These are phyloP conservation scores for Cryptosporidium andersoni DNA, from an alignment of 169 alveolate genomes.

Conservation along the genomic window DNA sequence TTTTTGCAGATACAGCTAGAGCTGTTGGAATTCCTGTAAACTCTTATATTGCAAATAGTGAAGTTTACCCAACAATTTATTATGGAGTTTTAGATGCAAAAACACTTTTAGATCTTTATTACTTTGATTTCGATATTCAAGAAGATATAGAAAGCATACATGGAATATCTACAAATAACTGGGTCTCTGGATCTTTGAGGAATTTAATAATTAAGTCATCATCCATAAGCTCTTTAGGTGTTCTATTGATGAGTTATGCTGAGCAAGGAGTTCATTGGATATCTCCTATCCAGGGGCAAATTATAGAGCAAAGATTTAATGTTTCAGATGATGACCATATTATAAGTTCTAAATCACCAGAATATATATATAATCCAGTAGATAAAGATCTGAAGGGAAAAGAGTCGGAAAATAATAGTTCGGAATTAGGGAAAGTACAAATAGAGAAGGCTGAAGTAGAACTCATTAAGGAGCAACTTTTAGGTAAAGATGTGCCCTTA, in stretches of 20 bases:
- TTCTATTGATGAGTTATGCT: constrained; percentile 46
- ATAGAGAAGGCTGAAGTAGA: too few relatives aligned
- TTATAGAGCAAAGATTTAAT: too few relatives aligned
- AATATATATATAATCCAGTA: too few relatives aligned
- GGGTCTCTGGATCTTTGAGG: constrained; percentile 44
- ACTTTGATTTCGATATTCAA: constrained; percentile 35
- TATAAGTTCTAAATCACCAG: too few relatives aligned
- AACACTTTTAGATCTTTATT: constrained; percentile 26
- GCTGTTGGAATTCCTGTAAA: constrained; percentile 70
- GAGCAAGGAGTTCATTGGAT: constrained; percentile 14
- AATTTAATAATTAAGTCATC: constrained; percentile 23
- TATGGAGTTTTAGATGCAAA: constrained; percentile 34
- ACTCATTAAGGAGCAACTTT: too few relatives aligned
- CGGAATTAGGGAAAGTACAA: too few relatives aligned
- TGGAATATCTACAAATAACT: not conserved
- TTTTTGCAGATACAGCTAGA: constrained; percentile 68
- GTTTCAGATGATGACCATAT: too few relatives aligned
- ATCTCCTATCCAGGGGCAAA: too few relatives aligned
- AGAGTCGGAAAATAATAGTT: too few relatives aligned
- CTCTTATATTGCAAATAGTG: not conserved
- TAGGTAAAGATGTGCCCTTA: too few relatives aligned
- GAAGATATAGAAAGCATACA: too few relatives aligned
- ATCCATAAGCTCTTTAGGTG: constrained; percentile 9
- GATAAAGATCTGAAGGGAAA: too few relatives aligned
- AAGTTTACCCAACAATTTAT: not conserved